Conservation (phyloP, 208 protist genomes). For the Zelonia costaricensis region DNA sequence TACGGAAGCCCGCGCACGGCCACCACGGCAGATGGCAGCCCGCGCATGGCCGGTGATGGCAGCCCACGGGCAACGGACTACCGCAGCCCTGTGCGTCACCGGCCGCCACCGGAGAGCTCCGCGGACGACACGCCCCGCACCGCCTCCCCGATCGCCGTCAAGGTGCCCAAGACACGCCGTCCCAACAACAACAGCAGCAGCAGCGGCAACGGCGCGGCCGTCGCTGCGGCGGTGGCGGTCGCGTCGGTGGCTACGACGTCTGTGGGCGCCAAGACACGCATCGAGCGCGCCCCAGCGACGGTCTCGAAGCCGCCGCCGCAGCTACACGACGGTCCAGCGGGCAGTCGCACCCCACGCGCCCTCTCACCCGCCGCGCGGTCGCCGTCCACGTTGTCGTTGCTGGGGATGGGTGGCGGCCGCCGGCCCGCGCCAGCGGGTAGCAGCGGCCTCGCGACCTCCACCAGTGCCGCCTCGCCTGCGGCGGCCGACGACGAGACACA, state of each 20-base stretch:
- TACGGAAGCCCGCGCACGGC: too few relatives aligned
- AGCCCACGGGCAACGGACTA: conserved; percentile 25
- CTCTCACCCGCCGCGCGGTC: conserved; percentile 4
- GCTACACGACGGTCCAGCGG: background rate
- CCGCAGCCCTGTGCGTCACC: conserved; percentile 25
- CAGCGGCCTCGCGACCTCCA: background rate
- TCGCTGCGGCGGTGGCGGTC: background rate
- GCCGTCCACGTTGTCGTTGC: background rate
- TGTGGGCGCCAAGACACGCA: too few relatives aligned
- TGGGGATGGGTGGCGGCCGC: too few relatives aligned
- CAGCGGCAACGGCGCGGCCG: background rate
- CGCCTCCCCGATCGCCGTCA: background rate
- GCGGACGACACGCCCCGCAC: conserved; percentile 4
- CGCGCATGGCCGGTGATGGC: conserved; percentile 2
- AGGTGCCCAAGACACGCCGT: background rate
- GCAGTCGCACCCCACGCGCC: conserved; percentile 7
- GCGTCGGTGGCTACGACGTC: too few relatives aligned
- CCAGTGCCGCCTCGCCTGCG: background rate
- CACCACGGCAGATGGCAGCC: too few relatives aligned
- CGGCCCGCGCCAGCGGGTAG: background rate
- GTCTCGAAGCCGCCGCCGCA: background rate
- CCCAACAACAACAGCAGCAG: too few relatives aligned
- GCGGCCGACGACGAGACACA: background rate
- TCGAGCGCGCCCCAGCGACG: background rate
- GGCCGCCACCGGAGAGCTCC: conserved; percentile 4